A percentile compares a stretch with the other conserved stretches of the same genome.
Evolutionary conservation across 768 basidiomycete genomes (phyloP).

Genomic region (Leccinum broughii): DNA sequence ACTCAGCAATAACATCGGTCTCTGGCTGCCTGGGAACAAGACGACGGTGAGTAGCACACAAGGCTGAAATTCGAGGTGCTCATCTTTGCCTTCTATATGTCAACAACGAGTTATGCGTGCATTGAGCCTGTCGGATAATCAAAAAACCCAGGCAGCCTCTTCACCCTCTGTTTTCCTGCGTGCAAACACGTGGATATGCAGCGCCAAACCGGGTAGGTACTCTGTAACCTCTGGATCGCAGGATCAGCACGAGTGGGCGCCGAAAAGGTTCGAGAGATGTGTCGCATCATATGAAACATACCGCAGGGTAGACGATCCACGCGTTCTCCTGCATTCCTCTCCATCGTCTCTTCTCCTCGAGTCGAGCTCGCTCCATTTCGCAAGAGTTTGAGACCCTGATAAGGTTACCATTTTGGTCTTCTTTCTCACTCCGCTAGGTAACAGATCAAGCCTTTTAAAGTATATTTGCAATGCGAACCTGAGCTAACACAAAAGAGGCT

Average conservation of each 20-base stretch:
- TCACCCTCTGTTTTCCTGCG: slow-evolving; percentile 44
- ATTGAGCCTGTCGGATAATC: not conserved
- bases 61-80: not conserved
- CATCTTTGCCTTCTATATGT: slow-evolving; percentile 8
- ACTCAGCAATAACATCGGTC: too few relatives aligned
- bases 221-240: slow-evolving; percentile 66
- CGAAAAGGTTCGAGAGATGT: not conserved
- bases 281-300: slow-evolving; percentile 35
- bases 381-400: too few relatives aligned
- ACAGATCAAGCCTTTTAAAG: too few relatives aligned
- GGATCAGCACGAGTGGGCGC: not conserved
- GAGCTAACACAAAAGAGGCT: too few relatives aligned
- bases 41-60: not conserved
- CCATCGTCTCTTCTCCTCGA: slow-evolving; percentile 45
- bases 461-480: too few relatives aligned
- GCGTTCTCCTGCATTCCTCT: slow-evolving; percentile 71
- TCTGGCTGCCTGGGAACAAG: not conserved
- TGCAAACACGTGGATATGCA: slow-evolving; percentile 81
- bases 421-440: too few relatives aligned
- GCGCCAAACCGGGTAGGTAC: slow-evolving; percentile 74
- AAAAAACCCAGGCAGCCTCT: slow-evolving; percentile 18
- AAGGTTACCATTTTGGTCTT: too few relatives aligned
- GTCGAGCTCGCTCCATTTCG: too few relatives aligned
- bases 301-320: slow-evolving; percentile 90
- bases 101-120: not conserved